A percentile compares a stretch with the other conserved stretches of the same genome.
phyloP scores from a whole-genome alignment of 441 rosid genomes.

The Jatropha multifida region DNA sequence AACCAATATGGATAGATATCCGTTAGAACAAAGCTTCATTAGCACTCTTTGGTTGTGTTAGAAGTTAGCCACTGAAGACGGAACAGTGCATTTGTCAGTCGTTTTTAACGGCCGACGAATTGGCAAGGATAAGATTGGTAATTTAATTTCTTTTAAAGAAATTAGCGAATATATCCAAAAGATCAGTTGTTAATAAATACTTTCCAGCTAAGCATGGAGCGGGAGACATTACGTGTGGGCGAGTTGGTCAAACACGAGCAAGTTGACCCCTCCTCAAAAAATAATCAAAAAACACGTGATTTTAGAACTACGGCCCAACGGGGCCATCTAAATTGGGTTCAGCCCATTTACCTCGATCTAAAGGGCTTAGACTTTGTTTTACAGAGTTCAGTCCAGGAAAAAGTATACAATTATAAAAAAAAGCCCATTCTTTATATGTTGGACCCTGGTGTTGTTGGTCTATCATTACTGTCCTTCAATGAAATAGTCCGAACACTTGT shows the following conservation, averaged over 20 bases:
- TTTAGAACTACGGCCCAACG: neutral
- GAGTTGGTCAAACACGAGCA: neutral
- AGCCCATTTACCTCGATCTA: neutral
- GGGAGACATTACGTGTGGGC: constrained; percentile 6
- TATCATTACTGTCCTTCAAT: neutral
- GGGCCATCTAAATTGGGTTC: neutral
- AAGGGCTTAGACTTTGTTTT: neutral
- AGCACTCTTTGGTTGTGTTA: too few species aligned
- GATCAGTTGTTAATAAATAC: neutral
- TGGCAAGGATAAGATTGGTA: neutral
- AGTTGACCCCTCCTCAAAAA: too few species aligned
- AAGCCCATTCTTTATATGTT: too few species aligned
- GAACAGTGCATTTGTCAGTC: too few species aligned
- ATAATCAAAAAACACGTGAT: too few species aligned
- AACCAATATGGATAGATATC: neutral
- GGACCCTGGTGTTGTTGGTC: neutral
- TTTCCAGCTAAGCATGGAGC: neutral
- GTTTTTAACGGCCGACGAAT: neutral
- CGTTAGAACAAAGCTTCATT: too few species aligned
- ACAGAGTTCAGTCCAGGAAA: neutral
- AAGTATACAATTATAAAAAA: neutral
- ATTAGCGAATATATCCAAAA: neutral
- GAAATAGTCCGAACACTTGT: neutral
- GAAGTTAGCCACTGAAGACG: too few species aligned
- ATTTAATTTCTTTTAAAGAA: neutral